Evolutionary conservation across 768 basidiomycete species (phyloP).

Genomic region (Termitomyces sp.): DNA sequence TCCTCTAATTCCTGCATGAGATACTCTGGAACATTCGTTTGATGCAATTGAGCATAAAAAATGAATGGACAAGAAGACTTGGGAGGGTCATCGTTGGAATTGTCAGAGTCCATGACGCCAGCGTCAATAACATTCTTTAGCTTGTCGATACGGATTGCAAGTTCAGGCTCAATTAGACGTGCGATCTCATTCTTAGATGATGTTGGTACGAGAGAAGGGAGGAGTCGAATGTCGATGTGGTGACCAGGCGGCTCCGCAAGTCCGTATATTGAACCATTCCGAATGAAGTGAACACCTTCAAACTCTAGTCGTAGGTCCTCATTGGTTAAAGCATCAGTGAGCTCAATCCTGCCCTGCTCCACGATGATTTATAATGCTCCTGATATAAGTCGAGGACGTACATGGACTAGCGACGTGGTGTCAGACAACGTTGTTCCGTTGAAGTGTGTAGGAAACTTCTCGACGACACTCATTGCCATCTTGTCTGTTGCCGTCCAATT

Average conservation of each 20-base stretch:
- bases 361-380: neutral
- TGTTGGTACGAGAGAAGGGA: slow-evolving; percentile 63
- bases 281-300: slow-evolving; percentile 69
- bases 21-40: slow-evolving; percentile 41
- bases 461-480: slow-evolving; percentile 59
- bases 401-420: slow-evolving; percentile 58
- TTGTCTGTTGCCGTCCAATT: slow-evolving; percentile 65
- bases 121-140: slow-evolving; percentile 58
- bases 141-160: slow-evolving; percentile 50
- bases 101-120: slow-evolving; percentile 56
- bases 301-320: slow-evolving; percentile 68
- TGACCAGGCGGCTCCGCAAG: slow-evolving; percentile 55
- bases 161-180: slow-evolving; percentile 50
- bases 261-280: slow-evolving; percentile 74
- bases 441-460: slow-evolving; percentile 39
- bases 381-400: slow-evolving; percentile 27
- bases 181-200: slow-evolving; percentile 52
- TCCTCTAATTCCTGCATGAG: slow-evolving; percentile 68
- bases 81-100: slow-evolving; percentile 31
- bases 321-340: slow-evolving; percentile 43
- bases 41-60: slow-evolving; percentile 60
- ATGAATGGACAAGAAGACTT: slow-evolving; percentile 59
- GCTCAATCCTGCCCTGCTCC: slow-evolving; percentile 62
- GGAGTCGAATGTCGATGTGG: slow-evolving; percentile 56
- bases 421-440: slow-evolving; percentile 30